Conservation (phyloP, 108 stramenopile species). For the Thalassiosira profunda region DNA sequence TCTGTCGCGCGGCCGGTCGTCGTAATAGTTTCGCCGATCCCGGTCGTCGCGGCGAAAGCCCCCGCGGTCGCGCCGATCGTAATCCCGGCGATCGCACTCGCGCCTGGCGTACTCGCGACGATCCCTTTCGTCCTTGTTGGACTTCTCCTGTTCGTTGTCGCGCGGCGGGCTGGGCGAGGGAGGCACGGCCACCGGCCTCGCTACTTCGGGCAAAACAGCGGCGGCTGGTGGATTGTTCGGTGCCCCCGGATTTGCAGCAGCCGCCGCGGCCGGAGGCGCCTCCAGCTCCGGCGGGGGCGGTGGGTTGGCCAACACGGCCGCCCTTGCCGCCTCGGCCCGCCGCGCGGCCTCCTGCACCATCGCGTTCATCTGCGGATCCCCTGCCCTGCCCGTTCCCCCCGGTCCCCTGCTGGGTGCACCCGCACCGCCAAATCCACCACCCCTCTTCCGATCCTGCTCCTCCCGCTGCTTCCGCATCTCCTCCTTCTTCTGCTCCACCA, state of each 20-base stretch:
- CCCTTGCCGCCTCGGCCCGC: conserved; percentile 60
- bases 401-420: background rate
- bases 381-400: background rate
- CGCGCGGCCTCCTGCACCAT: conserved; percentile 60
- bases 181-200: conserved; percentile 25
- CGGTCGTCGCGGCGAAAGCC: conserved; percentile 1
- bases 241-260: conserved; percentile 8
- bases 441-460: conserved; percentile 1
- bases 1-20: background rate
- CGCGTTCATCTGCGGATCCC: conserved; percentile 51
- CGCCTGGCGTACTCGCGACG: conserved; percentile 5
- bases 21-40: background rate
- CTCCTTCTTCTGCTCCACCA: conserved; percentile 88
- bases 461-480: conserved; percentile 56
- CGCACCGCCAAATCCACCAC: background rate
- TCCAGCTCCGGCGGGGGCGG: conserved; percentile 13
- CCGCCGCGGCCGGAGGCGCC: conserved; percentile 20
- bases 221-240: background rate
- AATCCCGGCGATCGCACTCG: background rate
- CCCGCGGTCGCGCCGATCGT: background rate
- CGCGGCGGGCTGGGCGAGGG: conserved; percentile 34
- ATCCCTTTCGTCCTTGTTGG: too few species aligned
- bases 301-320: conserved; percentile 17
- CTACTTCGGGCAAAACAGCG: background rate
- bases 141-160: background rate